Evolutionary conservation across 768 basidiomycete genomes (phyloP).

Genomic region (Auricularia auricula-judae): DNA sequence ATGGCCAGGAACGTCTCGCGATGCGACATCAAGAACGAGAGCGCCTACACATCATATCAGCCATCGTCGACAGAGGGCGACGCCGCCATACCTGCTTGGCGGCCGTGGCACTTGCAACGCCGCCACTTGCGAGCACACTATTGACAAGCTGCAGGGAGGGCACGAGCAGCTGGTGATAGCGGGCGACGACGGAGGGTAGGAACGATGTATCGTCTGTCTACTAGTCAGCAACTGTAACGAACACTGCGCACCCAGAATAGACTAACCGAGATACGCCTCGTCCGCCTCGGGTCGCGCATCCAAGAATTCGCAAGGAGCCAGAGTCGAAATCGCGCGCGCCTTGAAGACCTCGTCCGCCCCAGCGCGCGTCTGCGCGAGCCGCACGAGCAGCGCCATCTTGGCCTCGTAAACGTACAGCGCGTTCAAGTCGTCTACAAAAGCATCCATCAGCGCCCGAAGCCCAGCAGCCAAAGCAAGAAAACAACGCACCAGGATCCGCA

Average conservation of each 20-base stretch:
- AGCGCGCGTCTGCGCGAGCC: constrained; percentile 68
- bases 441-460: background rate
- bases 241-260: background rate
- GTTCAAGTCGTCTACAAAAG: constrained; percentile 66
- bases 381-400: constrained; percentile 81
- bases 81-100: constrained; percentile 47
- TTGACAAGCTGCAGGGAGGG: constrained; percentile 76
- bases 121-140: constrained; percentile 67
- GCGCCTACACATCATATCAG: constrained; percentile 33
- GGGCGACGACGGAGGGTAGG: constrained; percentile 73
- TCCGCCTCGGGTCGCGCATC: constrained; percentile 78
- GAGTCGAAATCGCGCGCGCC: constrained; percentile 55
- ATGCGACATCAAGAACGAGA: constrained; percentile 75
- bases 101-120: constrained; percentile 53
- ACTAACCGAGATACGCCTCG: constrained; percentile 68
- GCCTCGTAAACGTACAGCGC: constrained; percentile 90
- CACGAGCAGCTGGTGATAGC: constrained; percentile 86
- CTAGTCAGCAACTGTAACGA: constrained; percentile 5
- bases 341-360: constrained; percentile 84
- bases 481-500: constrained; percentile 73
- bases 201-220: constrained; percentile 70
- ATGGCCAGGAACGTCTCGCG: constrained; percentile 75
- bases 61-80: background rate
- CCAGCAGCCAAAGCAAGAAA: background rate
- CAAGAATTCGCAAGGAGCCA: constrained; percentile 80